Evolutionary conservation across 352 stramenopile species (phyloP).

Genomic region (Phytopythium mirpurense): DNA sequence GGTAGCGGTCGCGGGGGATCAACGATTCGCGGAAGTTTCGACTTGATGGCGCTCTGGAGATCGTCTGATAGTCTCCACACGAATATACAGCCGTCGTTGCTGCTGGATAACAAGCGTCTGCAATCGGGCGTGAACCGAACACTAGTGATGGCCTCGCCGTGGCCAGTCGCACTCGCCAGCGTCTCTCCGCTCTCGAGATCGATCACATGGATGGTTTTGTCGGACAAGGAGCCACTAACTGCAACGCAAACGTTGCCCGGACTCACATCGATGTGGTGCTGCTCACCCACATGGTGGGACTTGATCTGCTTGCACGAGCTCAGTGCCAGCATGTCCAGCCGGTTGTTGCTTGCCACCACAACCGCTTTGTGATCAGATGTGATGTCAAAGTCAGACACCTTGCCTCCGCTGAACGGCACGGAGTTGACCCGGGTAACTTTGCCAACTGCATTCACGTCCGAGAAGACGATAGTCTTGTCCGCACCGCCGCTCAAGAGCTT

Average conservation of each 20-base stretch:
- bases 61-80: conserved; percentile 82
- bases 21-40: conserved; percentile 31
- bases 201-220: conserved; percentile 85
- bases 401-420: conserved; percentile 46
- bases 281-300: conserved; percentile 62
- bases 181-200: conserved; percentile 78
- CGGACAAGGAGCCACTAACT: conserved; percentile 70
- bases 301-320: conserved; percentile 53
- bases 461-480: conserved; percentile 73
- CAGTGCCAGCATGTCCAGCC: conserved; percentile 68
- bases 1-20: conserved; percentile 24
- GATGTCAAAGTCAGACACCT: conserved; percentile 75
- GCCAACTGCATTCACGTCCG: conserved; percentile 29
- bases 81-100: conserved; percentile 84
- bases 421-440: conserved; percentile 42
- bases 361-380: conserved; percentile 64
- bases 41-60: conserved; percentile 65
- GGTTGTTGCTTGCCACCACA: conserved; percentile 73
- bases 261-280: conserved; percentile 64
- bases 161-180: conserved; percentile 68
- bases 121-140: conserved; percentile 87
- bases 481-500: conserved; percentile 58
- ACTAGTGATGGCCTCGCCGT: conserved; percentile 81
- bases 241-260: conserved; percentile 68
- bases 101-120: conserved; percentile 72